Percentiles rank a stretch among this genome's conserved stretches.
Evolutionary conservation across 2,329 filamentous ascomycete species (phyloP).

Genomic region (Penicillium verrucosum): DNA sequence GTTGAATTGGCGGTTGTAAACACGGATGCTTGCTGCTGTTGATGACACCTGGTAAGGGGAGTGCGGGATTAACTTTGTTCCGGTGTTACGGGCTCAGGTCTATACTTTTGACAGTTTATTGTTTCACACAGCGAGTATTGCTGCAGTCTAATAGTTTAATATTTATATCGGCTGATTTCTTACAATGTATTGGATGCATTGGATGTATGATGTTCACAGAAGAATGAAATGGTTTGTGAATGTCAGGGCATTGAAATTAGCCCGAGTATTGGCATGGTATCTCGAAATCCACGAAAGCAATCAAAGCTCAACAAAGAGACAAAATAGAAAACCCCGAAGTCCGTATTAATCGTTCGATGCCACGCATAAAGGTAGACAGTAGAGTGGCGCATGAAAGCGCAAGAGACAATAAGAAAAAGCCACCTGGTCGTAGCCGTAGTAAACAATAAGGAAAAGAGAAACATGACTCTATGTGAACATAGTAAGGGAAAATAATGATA

Average conservation of each 20-base stretch:
- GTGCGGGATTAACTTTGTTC: slow-evolving; percentile 31
- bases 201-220: neutral
- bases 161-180: neutral
- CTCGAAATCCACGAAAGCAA: slow-evolving; percentile 20
- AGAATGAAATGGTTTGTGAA: slow-evolving; percentile 11
- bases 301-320: slow-evolving; percentile 7
- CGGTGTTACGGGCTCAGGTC: slow-evolving; percentile 12
- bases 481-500: slow-evolving; percentile 3
- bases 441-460: slow-evolving; percentile 6
- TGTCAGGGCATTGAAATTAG: slow-evolving; percentile 14
- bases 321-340: slow-evolving; percentile 11
- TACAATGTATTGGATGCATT: neutral
- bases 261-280: slow-evolving; percentile 24
- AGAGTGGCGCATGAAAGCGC: slow-evolving; percentile 7
- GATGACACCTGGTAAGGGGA: slow-evolving; percentile 38
- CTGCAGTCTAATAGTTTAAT: neutral
- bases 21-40: slow-evolving; percentile 24
- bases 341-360: slow-evolving; percentile 19
- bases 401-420: slow-evolving; percentile 10
- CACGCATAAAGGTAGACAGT: slow-evolving; percentile 4
- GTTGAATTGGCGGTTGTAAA: slow-evolving; percentile 27
- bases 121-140: neutral
- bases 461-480: slow-evolving; percentile 15
- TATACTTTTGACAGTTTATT: neutral
- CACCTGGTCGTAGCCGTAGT: slow-evolving; percentile 17